These are phyloP conservation scores for Rhynchospora tenuis DNA, from an alignment of 176 grass and related monocot genomes.

Conservation along the genomic window DNA sequence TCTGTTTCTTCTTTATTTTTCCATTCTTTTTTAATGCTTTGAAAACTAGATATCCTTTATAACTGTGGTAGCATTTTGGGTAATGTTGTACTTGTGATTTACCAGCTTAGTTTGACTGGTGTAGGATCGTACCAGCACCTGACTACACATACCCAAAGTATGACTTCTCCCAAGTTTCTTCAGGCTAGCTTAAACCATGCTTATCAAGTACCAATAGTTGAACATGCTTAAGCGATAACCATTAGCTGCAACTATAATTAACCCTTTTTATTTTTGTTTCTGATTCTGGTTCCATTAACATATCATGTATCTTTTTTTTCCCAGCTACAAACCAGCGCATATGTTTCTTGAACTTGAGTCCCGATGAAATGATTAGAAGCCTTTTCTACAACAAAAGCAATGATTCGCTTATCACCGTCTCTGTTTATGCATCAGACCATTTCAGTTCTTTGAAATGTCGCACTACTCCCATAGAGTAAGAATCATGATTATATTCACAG, in stretches of 20 bases:
- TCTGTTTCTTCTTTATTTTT: neutral
- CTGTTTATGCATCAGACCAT: slow-evolving; percentile 92
- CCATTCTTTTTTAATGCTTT: neutral
- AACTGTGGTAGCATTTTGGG: neutral
- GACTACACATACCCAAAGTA: too few relatives aligned
- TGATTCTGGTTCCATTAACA: neutral
- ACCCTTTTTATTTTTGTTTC: neutral
- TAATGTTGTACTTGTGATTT: neutral
- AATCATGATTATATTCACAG: slow-evolving; percentile 2
- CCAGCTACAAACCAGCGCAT: slow-evolving; percentile 85
- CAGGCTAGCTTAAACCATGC: neutral
- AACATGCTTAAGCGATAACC: neutral
- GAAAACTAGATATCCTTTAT: neutral
- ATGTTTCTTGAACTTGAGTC: slow-evolving; percentile 90
- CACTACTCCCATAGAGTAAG: slow-evolving; percentile 94
- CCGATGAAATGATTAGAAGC: slow-evolving; percentile 97
- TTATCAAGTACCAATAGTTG: neutral
- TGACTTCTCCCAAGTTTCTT: neutral
- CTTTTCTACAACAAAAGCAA: slow-evolving; percentile 99
- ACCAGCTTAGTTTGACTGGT: neutral
- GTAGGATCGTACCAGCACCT: neutral
- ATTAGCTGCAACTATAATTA: too few relatives aligned
- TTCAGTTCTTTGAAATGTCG: slow-evolving; percentile 99
- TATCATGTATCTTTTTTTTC: slow-evolving; percentile 11
- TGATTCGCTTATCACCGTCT: slow-evolving; percentile 97